These are phyloP conservation scores for Chlamydomonas incerta DNA, from an alignment of 139 green algal genomes.

Conservation along the genomic window DNA sequence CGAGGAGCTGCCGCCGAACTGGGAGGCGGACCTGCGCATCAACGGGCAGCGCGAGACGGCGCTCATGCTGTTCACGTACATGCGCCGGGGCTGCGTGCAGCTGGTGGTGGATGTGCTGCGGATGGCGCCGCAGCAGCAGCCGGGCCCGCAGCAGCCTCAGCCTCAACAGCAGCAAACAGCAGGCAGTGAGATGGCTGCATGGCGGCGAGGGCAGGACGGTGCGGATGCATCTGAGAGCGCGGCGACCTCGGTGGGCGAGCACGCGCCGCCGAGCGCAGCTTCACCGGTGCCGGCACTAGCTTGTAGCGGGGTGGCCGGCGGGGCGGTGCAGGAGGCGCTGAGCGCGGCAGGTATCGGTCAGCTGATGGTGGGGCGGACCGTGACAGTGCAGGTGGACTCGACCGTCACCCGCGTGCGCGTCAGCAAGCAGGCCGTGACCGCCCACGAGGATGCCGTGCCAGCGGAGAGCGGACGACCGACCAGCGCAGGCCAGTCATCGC, in stretches of 20 bases:
- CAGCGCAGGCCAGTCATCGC: no score
- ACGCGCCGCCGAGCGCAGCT: no score
- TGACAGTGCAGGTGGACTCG: slow-evolving; percentile 1
- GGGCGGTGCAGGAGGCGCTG: no score
- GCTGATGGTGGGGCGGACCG: background rate
- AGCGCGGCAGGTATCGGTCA: no score
- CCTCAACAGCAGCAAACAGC: background rate
- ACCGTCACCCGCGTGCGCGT: background rate
- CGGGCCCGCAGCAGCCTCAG: background rate
- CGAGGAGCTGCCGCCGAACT: slow-evolving; percentile 15
- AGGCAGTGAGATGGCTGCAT: no score
- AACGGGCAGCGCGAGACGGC: background rate
- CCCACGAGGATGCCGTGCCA: background rate
- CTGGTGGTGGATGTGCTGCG: slow-evolving; percentile 20
- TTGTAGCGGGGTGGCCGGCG: background rate
- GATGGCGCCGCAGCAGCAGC: background rate
- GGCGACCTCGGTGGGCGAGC: no score
- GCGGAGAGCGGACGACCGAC: background rate
- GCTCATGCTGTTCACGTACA: slow-evolving; percentile 17
- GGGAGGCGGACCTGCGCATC: slow-evolving; percentile 6
- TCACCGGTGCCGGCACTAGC: background rate
- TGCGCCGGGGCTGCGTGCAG: slow-evolving; percentile 28
- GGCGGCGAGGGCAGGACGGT: no score
- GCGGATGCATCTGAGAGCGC: no score
- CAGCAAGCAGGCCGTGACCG: background rate